These are phyloP conservation scores for Ramichloridium luteum DNA, from an alignment of 2,329 filamentous ascomycete genomes.

Conservation along the genomic window DNA sequence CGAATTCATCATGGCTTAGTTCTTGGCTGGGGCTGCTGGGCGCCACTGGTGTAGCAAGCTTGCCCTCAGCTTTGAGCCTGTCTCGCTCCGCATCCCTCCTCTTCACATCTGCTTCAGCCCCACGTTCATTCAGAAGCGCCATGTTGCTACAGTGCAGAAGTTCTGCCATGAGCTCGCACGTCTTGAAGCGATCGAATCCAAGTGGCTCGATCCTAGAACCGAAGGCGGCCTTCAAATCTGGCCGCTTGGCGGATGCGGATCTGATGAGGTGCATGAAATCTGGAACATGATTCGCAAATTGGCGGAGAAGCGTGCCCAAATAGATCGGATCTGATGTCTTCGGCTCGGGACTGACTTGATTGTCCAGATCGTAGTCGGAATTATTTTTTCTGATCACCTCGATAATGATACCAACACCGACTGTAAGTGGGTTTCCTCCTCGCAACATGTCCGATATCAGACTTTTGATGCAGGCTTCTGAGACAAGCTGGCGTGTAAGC, in stretches of 20 bases:
- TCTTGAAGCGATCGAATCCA: constrained; percentile 97
- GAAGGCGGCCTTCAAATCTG: constrained; percentile 74
- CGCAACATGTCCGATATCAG: constrained; percentile 86
- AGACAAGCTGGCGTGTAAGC: constrained; percentile 87
- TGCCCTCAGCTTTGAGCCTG: constrained; percentile 63
- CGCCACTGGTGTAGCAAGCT: constrained; percentile 45
- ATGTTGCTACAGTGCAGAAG: constrained; percentile 97
- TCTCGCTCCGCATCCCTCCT: constrained; percentile 72
- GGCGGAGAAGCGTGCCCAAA: constrained; percentile 72
- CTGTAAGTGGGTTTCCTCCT: constrained; percentile 86
- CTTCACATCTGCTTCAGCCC: constrained; percentile 76
- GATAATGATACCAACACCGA: constrained; percentile 93
- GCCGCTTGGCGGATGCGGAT: constrained; percentile 60
- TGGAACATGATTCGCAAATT: constrained; percentile 83
- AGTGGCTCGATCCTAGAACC: constrained; percentile 83
- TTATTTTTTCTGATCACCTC: constrained; percentile 99
- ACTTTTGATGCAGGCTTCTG: constrained; percentile 65
- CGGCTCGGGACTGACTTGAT: constrained; percentile 65
- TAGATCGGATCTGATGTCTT: constrained; percentile 92
- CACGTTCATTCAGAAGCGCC: constrained; percentile 83
- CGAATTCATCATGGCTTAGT: constrained; percentile 32
- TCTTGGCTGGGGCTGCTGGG: constrained; percentile 46
- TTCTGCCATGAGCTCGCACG: constrained; percentile 96
- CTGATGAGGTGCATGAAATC: constrained; percentile 88
- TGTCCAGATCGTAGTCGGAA: constrained; percentile 93